Evolutionary conservation across 2,329 filamentous ascomycete genomes (phyloP).

Genomic region (Penicillium sclerotigenum): DNA sequence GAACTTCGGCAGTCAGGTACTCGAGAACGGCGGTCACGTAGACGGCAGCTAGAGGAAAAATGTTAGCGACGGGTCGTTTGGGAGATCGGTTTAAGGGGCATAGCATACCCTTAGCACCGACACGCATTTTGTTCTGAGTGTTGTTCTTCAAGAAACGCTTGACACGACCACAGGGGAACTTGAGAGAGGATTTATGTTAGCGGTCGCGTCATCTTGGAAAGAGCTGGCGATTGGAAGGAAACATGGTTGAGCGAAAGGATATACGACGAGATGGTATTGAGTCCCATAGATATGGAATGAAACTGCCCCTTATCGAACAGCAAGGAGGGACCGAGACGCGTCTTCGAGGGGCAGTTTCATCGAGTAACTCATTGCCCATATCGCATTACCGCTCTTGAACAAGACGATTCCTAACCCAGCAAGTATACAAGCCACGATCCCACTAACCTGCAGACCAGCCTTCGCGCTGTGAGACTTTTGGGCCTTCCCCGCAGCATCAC

Average conservation of each 20-base stretch:
- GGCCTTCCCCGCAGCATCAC: slow-evolving; percentile 78
- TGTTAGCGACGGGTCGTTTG: not conserved
- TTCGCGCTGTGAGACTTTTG: slow-evolving; percentile 92
- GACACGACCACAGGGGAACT: slow-evolving; percentile 99
- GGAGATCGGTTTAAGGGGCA: not conserved
- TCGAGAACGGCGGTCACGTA: slow-evolving; percentile 98
- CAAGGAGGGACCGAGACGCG: slow-evolving; percentile 21
- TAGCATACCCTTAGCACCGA: slow-evolving; percentile 74
- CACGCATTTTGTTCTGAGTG: slow-evolving; percentile 99
- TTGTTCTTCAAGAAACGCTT: slow-evolving; percentile 99
- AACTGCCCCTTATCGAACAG: slow-evolving; percentile 3
- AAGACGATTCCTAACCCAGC: not conserved
- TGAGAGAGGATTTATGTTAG: slow-evolving; percentile 22
- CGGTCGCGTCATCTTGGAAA: slow-evolving; percentile 15
- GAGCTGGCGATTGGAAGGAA: not conserved
- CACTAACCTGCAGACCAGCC: slow-evolving; percentile 86
- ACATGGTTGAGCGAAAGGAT: not conserved
- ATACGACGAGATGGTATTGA: slow-evolving; percentile 11
- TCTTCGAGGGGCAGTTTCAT: slow-evolving; percentile 11
- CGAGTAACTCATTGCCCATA: slow-evolving; percentile 6
- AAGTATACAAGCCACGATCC: not conserved
- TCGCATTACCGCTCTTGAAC: slow-evolving; percentile 6
- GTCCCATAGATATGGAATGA: slow-evolving; percentile 2
- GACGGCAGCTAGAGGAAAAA: slow-evolving; percentile 65
- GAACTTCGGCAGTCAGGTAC: slow-evolving; percentile 95